Conservation (phyloP, 257 asterid genomes). For the Penstemon eatonii region DNA sequence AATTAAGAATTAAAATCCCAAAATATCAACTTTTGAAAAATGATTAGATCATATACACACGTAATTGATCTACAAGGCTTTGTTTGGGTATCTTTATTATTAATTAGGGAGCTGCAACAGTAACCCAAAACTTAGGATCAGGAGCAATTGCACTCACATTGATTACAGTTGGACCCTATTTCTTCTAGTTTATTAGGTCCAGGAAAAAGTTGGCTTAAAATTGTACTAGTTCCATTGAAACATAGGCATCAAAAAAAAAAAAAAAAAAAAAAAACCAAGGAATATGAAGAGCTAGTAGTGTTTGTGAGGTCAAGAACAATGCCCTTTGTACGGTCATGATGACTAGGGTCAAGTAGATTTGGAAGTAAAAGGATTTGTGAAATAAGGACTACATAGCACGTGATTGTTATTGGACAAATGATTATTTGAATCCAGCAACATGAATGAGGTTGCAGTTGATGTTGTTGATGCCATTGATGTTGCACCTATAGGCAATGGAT, state of each 20-base stretch:
- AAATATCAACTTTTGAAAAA: background rate
- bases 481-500: constrained; percentile 88
- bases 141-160: constrained; percentile 78
- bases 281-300: constrained; percentile 38
- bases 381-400: constrained; percentile 21
- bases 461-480: constrained; percentile 75
- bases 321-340: constrained; percentile 57
- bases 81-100: constrained; percentile 59
- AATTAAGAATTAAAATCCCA: constrained; percentile 20
- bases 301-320: constrained; percentile 61
- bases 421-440: constrained; percentile 51
- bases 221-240: constrained; percentile 27
- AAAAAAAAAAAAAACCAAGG: constrained; percentile 37
- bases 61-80: background rate
- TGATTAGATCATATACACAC: no score
- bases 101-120: constrained; percentile 85
- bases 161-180: constrained; percentile 2
- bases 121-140: constrained; percentile 88
- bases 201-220: constrained; percentile 35
- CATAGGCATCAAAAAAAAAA: constrained; percentile 52
- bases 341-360: constrained; percentile 32
- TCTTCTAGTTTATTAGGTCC: constrained; percentile 30
- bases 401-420: constrained; percentile 28
- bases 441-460: constrained; percentile 55
- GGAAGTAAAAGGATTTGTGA: constrained; percentile 40